Conservation (phyloP, 225 moss, liverwort and hornwort genomes). For the Sphagnum contortum region DNA sequence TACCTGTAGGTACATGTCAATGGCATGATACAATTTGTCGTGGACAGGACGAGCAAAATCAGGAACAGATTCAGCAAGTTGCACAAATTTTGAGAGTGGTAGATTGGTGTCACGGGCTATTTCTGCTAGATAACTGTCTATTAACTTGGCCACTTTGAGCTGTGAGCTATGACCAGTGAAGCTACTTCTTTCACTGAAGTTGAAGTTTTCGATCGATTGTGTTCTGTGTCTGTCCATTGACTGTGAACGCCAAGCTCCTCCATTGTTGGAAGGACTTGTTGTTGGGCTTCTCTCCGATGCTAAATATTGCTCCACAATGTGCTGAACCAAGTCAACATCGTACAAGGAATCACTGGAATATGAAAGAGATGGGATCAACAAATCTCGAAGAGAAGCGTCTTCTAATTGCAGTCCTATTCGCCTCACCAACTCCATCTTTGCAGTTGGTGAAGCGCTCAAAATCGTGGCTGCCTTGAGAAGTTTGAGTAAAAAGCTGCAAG, state of each 20-base stretch:
- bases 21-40: slow-evolving; percentile 63
- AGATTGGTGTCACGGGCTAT: slow-evolving; percentile 63
- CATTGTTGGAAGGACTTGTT: slow-evolving; percentile 14
- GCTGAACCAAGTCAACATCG: slow-evolving; percentile 65
- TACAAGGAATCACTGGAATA: slow-evolving; percentile 42
- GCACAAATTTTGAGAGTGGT: slow-evolving; percentile 43
- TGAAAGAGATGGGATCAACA: slow-evolving; percentile 63
- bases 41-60: slow-evolving; percentile 58
- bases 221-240: slow-evolving; percentile 24
- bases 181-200: slow-evolving; percentile 21
- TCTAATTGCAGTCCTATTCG: slow-evolving; percentile 72
- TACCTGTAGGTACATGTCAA: slow-evolving; percentile 89
- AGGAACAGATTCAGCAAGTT: slow-evolving; percentile 53
- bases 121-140: slow-evolving; percentile 65
- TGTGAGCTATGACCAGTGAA: slow-evolving; percentile 33
- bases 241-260: slow-evolving; percentile 10
- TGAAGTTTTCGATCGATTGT: slow-evolving; percentile 31
- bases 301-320: slow-evolving; percentile 61
- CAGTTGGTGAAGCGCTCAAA: slow-evolving; percentile 33
- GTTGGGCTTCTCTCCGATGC: slow-evolving; percentile 44
- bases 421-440: slow-evolving; percentile 49
- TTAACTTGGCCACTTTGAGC: slow-evolving; percentile 59
- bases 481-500: slow-evolving; percentile 57
- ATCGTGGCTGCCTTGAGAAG: slow-evolving; percentile 52
- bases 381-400: slow-evolving; percentile 56